Evolutionary conservation across 2,329 filamentous ascomycete genomes (phyloP), one percentile per base, ranked within the genome.

Genomic region (Beauveria medogensis): DNA sequence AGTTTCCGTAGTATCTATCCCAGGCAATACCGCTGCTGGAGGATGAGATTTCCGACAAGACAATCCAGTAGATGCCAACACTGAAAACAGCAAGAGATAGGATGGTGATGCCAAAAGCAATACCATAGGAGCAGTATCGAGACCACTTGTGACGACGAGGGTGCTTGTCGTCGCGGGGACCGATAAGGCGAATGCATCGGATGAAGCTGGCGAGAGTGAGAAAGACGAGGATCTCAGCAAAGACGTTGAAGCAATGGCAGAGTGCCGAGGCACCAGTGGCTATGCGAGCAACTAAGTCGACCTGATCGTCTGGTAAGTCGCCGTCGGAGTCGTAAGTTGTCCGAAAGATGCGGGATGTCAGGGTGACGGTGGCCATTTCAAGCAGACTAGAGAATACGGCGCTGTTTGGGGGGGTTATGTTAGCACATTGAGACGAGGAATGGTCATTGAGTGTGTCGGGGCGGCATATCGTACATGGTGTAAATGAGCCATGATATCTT

Each of bases 141-240:
- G 58, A 30, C 43, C 41, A 60, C 28, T 43, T 55, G 2, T 50
- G 20, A 18, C 22, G 48, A 30, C 34, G 44, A 3, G 48, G 26
- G 16, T 30, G 34, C 7, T 53, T 53, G 3, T 34, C 47, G 28
- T 40, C 37, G 41, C 28, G 40, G 34, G 41, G 14, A 16, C 20
- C 57, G 44, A 50, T 48, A 4, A 61, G 44, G 14, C n/a, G 50
- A 40, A 65, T 41, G 46, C 54, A 59, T 6, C 60, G 60, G 20
- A 52, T 53, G 5, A 66, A 57, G 52, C 60, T 59, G 48, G 64
- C 58, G 6, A 66, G 52, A 12, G 64, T 59, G 41, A 64, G 55
- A 34, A 62, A 62, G 24, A 64, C 20, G 46, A 40, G 12, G 16
- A 64, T n/a, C 2, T 62, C 53, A 6, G n/a, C 53, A n/a, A 63